A percentile compares a stretch with the other conserved stretches of the same genome.
Conservation (phyloP, 2,329 filamentous ascomycete genomes). For the Phialophora tarda region DNA sequence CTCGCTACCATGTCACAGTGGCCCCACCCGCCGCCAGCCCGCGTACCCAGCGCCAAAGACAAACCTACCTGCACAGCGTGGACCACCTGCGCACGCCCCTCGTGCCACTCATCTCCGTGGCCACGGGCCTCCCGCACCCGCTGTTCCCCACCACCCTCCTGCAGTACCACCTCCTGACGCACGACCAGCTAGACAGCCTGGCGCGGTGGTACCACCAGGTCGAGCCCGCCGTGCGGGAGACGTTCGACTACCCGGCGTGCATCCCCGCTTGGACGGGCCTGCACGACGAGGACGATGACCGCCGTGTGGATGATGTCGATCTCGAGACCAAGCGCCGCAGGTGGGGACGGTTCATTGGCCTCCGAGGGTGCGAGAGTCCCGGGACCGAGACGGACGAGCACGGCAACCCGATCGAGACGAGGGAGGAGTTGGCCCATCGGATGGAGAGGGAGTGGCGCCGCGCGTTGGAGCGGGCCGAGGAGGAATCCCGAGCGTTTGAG, state of each 20-base stretch:
- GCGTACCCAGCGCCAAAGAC: conserved; percentile 9
- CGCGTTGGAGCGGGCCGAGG: conserved; percentile 40
- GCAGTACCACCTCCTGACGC: conserved; percentile 50
- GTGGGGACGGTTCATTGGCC: conserved; percentile 53
- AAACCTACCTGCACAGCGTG: conserved; percentile 34
- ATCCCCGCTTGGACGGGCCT: conserved; percentile 33
- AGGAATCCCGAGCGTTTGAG: conserved; percentile 39
- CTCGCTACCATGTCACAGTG: conserved; percentile 31
- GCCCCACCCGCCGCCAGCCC: conserved; percentile 5
- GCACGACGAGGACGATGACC: neutral
- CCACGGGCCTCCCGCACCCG: conserved; percentile 46
- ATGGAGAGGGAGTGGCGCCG: conserved; percentile 44
- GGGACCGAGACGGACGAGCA: conserved; percentile 23
- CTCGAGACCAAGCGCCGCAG: conserved; percentile 48
- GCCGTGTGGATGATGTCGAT: conserved; percentile 34
- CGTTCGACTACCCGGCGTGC: conserved; percentile 45
- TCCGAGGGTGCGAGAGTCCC: conserved; percentile 47
- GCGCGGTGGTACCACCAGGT: conserved; percentile 52
- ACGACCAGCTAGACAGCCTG: conserved; percentile 49
- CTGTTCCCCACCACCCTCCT: conserved; percentile 48
- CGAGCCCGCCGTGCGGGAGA: conserved; percentile 44
- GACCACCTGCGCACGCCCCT: conserved; percentile 44
- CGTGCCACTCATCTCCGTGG: conserved; percentile 47
- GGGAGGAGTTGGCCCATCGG: conserved; percentile 31
- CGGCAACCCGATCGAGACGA: neutral